Conservation (phyloP, 495 filamentous ascomycete genomes). For the Lepidopterella palustris region DNA sequence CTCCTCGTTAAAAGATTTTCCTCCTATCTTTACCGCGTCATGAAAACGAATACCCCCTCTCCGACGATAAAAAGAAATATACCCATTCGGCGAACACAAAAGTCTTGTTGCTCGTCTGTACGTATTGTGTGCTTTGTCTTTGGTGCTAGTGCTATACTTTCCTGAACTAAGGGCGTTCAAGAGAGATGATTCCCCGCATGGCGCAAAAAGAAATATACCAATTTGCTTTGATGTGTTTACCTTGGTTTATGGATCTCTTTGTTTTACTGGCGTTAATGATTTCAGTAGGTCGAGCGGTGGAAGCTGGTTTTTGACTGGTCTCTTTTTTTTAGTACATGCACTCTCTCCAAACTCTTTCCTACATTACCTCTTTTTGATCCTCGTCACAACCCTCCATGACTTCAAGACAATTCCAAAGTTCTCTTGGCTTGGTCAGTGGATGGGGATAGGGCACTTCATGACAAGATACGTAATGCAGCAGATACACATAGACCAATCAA, state of each 20-base stretch:
- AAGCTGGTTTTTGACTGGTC: conserved; percentile 5
- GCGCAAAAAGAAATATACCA: conserved; percentile 35
- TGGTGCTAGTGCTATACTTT: conserved; percentile 2
- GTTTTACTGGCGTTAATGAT: not conserved
- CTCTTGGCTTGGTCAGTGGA: not conserved
- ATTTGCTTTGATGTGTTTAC: conserved; percentile 24
- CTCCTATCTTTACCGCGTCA: conserved; percentile 10
- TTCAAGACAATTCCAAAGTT: not conserved
- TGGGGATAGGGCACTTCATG: not conserved
- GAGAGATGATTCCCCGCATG: conserved; percentile 28
- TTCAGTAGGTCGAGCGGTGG: not conserved
- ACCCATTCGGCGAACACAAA: conserved; percentile 27
- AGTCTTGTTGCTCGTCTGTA: conserved; percentile 15
- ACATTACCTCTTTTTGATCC: not conserved
- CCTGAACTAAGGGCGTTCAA: conserved; percentile 5
- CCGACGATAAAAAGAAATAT: conserved; percentile 28
- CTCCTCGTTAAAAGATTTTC: conserved; percentile 32
- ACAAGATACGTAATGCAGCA: not conserved
- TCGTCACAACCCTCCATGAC: conserved; percentile 1
- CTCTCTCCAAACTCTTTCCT: not conserved
- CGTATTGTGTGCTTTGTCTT: conserved; percentile 4
- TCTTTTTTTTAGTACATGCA: not conserved
- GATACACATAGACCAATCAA: conserved; percentile 19
- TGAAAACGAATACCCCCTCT: conserved; percentile 26
- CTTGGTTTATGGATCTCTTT: conserved; percentile 11